Conservation (phyloP, 2,329 filamentous ascomycete species). For the Pyricularia sp. region DNA sequence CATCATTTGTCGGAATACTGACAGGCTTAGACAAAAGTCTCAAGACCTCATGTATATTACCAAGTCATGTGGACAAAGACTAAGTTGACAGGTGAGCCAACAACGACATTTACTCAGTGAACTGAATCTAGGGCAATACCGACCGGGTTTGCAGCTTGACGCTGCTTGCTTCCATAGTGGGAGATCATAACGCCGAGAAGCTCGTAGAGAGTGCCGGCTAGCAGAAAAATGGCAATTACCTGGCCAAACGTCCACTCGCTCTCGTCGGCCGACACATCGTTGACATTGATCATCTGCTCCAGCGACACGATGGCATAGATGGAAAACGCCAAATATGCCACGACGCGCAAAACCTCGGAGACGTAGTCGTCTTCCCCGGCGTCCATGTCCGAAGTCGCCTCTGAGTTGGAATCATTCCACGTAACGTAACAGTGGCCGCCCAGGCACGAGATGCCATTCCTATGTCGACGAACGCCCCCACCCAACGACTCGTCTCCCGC, state of each 20-base stretch:
- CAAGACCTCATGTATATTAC: not conserved
- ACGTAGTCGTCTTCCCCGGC: not conserved
- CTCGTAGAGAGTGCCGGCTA: slow-evolving; percentile 1
- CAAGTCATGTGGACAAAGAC: not conserved
- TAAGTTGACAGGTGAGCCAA: not conserved
- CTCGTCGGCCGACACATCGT: slow-evolving; percentile 1
- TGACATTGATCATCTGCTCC: slow-evolving; percentile 2
- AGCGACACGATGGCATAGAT: slow-evolving; percentile 3
- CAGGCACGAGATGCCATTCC: not conserved
- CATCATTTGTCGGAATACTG: not conserved
- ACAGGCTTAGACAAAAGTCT: not conserved
- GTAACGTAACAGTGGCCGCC: not conserved
- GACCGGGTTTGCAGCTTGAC: not conserved
- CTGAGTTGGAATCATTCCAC: not conserved
- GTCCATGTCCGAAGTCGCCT: not conserved
- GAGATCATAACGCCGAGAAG: not conserved
- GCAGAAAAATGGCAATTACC: slow-evolving; percentile 2
- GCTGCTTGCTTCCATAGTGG: not conserved
- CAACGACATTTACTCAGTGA: not conserved
- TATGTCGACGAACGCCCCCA: not conserved
- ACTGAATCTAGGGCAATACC: not conserved
- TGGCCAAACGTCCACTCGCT: slow-evolving; percentile 4
- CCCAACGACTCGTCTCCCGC: not conserved
- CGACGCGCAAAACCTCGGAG: not conserved
- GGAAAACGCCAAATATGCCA: not conserved